Base-by-base conservation (phyloP, 2,329 filamentous ascomycete genomes). In the Fusarium mangiferae region DNA sequence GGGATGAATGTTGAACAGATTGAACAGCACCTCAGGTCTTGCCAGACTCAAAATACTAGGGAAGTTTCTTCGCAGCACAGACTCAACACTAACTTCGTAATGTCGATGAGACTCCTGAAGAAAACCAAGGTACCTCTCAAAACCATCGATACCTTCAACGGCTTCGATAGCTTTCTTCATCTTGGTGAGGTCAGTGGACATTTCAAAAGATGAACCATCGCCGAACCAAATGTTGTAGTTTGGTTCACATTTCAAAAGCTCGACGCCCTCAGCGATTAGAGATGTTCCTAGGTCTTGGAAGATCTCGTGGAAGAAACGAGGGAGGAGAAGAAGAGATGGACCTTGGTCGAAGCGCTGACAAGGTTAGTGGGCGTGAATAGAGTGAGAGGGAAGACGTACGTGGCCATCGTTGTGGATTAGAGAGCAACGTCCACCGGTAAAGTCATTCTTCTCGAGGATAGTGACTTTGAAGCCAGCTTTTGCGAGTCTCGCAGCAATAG, bases 211-310 rank as follows among this genome's bases (percentile, higher is more conserved):
- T 72, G 89, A 88, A 58, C 90, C 90, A 79, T 94, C 92, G 20
- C 89, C 85, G 79, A 94, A 95, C 87, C 90, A 93, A 67, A 95
- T 86, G 62, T 90, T 89, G 84, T 95, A 94, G 79, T 94, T 95
- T 3, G 91, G 91, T 56, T 93, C 90, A 81, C 92, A 94, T 83
- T 92, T 93, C 30, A 92, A 78, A 8, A 95, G 83, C 54, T 91
- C 82, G 2, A 94, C 87, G n/a, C 90, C 91, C 78, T 94, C 92
- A 1, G 84, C 85, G 70, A 89, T 86, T 18, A 94, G 84, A 15
- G 87, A 89, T 11, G 92, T 94, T 70, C 86, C 91, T 4, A 94
- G 87, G 75, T 94, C 92, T 62, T 83, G 80, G 78, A 94, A 94
- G 26, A 90, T 89, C 81, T 93, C 90, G 35, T 87, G 85, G 84